phyloP scores from a whole-genome alignment of 257 asterid species.

The Pogostemon cablin region DNA sequence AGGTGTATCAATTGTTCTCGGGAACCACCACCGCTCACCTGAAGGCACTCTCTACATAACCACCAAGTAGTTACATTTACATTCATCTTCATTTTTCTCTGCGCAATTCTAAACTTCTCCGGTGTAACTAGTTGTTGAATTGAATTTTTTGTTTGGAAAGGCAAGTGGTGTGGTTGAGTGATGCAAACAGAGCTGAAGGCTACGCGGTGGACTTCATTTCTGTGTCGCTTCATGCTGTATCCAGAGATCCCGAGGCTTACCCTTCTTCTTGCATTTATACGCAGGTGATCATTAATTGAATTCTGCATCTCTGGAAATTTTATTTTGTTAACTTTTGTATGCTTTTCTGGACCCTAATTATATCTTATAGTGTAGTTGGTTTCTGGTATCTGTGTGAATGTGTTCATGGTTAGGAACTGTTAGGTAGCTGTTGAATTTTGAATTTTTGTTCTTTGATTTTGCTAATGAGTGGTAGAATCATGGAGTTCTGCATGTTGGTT shows the following conservation, averaged over 20 bases:
- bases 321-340: neutral
- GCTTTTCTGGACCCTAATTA: too few species aligned
- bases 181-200: slow-evolving; percentile 67
- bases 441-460: neutral
- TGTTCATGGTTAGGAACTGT: too few species aligned
- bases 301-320: neutral
- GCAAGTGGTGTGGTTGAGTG: slow-evolving; percentile 96
- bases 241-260: slow-evolving; percentile 90
- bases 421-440: neutral
- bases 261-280: slow-evolving; percentile 81
- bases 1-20: slow-evolving; percentile 69
- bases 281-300: slow-evolving; percentile 52
- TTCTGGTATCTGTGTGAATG: neutral
- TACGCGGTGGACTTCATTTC: slow-evolving; percentile 80
- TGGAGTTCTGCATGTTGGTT: neutral
- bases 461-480: neutral
- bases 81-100: neutral
- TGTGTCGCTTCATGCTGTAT: slow-evolving; percentile 85
- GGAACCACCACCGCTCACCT: slow-evolving; percentile 57
- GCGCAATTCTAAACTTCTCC: neutral
- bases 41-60: slow-evolving; percentile 89
- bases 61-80: slow-evolving; percentile 48
- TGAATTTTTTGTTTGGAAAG: slow-evolving; percentile 43
- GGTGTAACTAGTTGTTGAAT: slow-evolving; percentile 9
- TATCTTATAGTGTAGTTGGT: neutral